phyloP scores from a whole-genome alignment of 2,329 filamentous ascomycete genomes.

The Fusarium succisae region DNA sequence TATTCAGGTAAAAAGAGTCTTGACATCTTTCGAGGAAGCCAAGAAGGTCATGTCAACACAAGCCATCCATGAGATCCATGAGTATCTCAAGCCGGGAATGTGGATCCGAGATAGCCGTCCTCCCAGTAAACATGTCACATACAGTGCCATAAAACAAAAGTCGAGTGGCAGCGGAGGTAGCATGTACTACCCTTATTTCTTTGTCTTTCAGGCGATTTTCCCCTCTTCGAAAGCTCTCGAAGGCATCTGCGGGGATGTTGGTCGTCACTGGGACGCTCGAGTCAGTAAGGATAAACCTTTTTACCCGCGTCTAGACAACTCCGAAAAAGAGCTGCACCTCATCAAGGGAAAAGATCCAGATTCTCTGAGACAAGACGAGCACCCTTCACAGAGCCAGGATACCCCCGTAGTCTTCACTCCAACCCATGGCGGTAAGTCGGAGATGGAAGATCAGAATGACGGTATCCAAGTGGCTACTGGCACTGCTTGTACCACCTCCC shows the following conservation, averaged over 20 bases:
- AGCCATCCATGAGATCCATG: background rate
- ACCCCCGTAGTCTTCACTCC: background rate
- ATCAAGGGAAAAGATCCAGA: fast-evolving
- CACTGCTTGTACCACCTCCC: background rate
- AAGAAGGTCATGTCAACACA: background rate
- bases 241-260: fast-evolving
- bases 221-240: background rate
- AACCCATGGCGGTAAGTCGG: background rate
- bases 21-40: background rate
- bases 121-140: background rate
- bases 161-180: background rate
- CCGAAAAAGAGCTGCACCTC: background rate
- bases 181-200: background rate
- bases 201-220: background rate
- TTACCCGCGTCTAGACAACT: background rate
- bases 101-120: background rate
- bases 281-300: fast-evolving
- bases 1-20: background rate
- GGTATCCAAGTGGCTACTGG: background rate
- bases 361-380: background rate
- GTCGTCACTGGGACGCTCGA: background rate
- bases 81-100: background rate
- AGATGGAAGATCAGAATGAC: background rate
- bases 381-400: background rate
- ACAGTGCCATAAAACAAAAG: fast-evolving